Evolutionary conservation across 805 yeast species (phyloP).

Genomic region (Pichia ethanolica): DNA sequence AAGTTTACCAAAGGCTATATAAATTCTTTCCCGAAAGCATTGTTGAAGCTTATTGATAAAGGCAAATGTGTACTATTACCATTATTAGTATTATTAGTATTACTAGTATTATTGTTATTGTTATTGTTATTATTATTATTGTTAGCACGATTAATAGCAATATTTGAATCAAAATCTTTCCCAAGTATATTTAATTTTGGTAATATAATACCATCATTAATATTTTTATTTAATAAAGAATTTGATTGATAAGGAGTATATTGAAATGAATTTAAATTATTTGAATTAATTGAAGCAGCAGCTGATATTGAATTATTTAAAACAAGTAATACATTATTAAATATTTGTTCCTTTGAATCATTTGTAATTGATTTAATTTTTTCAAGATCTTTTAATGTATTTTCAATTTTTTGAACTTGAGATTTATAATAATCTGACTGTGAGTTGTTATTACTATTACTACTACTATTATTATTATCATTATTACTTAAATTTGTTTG

Average conservation of each 20-base stretch:
- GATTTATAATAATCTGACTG: neutral
- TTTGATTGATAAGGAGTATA: too few species aligned
- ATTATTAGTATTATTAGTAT: neutral
- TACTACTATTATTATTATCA: too few species aligned
- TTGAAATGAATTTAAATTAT: too few species aligned
- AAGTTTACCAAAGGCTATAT: too few species aligned
- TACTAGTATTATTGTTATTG: neutral
- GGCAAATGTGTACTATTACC: neutral
- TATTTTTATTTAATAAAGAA: too few species aligned
- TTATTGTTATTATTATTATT: too few species aligned
- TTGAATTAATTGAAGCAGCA: neutral
- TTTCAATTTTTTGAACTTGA: slow-evolving; percentile 4
- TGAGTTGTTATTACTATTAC: too few species aligned
- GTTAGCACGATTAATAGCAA: too few species aligned
- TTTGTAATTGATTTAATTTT: neutral
- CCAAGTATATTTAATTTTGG: too few species aligned
- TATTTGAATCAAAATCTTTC: too few species aligned
- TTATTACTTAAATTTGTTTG: too few species aligned
- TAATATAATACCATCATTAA: too few species aligned
- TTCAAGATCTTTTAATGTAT: slow-evolving; percentile 1
- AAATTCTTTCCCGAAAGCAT: neutral
- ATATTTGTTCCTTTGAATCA: slow-evolving; percentile 3
- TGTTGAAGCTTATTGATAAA: neutral
- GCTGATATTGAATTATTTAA: neutral
- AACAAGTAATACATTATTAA: slow-evolving; percentile 1